phyloP scores from a whole-genome alignment of 1,139 yeast species.

The Geotrichum reessii region DNA sequence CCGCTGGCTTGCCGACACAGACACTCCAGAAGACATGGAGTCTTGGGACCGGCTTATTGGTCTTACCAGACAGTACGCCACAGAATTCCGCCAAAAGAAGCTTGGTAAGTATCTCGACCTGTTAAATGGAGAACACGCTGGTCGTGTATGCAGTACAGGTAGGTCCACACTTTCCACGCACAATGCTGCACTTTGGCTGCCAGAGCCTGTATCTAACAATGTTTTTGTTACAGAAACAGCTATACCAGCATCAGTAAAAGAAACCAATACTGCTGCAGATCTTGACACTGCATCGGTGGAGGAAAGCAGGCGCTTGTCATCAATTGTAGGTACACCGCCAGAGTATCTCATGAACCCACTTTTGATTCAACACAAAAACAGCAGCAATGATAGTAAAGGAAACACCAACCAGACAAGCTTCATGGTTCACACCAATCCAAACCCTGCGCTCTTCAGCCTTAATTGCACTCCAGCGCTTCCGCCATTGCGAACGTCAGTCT shows the following conservation, averaged over 20 bases:
- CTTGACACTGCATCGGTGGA: not conserved
- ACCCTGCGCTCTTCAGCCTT: not conserved
- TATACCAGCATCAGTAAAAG: not conserved
- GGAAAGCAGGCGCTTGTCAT: slow-evolving; percentile 7
- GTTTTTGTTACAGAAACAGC: not conserved
- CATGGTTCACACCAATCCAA: not conserved
- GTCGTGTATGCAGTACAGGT: not conserved
- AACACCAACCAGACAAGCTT: not conserved
- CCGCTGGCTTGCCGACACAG: slow-evolving; percentile 12
- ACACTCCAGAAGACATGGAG: slow-evolving; percentile 3
- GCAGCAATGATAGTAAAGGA: not conserved
- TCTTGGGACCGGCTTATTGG: slow-evolving; percentile 13
- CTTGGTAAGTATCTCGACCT: not conserved
- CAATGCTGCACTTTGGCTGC: not conserved
- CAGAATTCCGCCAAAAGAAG: not conserved
- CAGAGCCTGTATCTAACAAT: not conserved
- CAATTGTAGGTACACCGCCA: slow-evolving; percentile 15
- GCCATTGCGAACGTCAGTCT: not conserved
- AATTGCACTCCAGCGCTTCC: not conserved
- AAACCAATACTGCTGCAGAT: not conserved
- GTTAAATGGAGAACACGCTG: not conserved
- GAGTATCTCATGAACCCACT: slow-evolving; percentile 7
- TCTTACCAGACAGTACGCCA: slow-evolving; percentile 15
- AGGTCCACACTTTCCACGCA: not conserved
- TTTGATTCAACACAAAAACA: not conserved